Evolutionary conservation across 2,329 filamentous ascomycete species (phyloP).

Genomic region (Fusarium paranaense): DNA sequence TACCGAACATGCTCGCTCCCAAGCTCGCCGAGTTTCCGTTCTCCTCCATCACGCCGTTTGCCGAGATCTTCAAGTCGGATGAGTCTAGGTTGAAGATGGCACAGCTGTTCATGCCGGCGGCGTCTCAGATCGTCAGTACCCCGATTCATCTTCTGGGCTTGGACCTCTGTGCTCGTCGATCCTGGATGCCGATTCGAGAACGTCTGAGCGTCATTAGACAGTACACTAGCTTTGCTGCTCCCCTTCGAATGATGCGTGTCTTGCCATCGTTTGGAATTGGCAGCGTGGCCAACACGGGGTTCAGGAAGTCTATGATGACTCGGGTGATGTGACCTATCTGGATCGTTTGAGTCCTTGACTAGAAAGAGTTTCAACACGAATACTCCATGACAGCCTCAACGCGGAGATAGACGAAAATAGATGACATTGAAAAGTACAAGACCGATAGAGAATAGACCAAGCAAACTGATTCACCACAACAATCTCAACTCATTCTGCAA

Average conservation of each 20-base stretch:
- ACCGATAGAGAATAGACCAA: not conserved
- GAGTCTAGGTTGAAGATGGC: slow-evolving; percentile 41
- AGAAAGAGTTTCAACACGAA: slow-evolving; percentile 25
- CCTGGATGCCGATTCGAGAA: slow-evolving; percentile 28
- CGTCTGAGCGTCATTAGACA: slow-evolving; percentile 27
- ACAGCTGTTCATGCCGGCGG: slow-evolving; percentile 38
- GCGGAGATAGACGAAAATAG: slow-evolving; percentile 4
- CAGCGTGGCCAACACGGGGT: slow-evolving; percentile 39
- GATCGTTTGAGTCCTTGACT: not conserved
- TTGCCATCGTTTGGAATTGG: slow-evolving; percentile 40
- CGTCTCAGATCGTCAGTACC: slow-evolving; percentile 39
- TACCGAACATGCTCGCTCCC: slow-evolving; percentile 39
- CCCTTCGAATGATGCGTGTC: slow-evolving; percentile 38
- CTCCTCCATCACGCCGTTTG: slow-evolving; percentile 27
- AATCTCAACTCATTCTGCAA: no score
- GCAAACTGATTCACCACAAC: not conserved
- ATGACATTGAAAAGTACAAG: not conserved
- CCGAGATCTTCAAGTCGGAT: slow-evolving; percentile 33
- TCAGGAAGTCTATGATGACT: slow-evolving; percentile 36
- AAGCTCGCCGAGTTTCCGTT: slow-evolving; percentile 39
- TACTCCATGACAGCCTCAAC: slow-evolving; percentile 32
- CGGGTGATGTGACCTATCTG: slow-evolving; percentile 13
- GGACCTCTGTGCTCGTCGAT: slow-evolving; percentile 35
- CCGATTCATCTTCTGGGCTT: slow-evolving; percentile 41
- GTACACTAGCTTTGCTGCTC: slow-evolving; percentile 33